Percentiles rank a stretch among this genome's conserved stretches.
Conservation (phyloP, 495 filamentous ascomycete species). For the Pyrenula aspistea region DNA sequence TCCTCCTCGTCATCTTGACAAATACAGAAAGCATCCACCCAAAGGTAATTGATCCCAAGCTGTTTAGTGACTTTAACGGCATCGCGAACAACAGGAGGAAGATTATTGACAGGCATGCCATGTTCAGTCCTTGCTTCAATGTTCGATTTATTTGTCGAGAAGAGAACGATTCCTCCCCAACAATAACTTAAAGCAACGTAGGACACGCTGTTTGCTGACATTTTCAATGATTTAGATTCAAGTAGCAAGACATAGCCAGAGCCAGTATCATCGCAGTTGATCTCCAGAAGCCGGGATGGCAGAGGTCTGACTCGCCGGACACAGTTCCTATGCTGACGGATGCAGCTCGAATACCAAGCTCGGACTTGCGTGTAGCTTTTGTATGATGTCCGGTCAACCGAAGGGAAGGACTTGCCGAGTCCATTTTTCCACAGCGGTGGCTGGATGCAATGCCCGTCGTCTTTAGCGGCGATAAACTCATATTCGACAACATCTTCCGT, state of each 20-base stretch:
- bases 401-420: not conserved
- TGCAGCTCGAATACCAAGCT: not conserved
- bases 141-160: not conserved
- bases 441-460: not conserved
- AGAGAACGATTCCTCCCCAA: conserved; percentile 1
- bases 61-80: conserved; percentile 2
- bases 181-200: conserved; percentile 5
- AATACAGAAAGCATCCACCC: conserved; percentile 6
- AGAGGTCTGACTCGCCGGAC: not conserved
- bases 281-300: not conserved
- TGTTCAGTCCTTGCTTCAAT: not conserved
- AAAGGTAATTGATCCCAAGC: conserved; percentile 3
- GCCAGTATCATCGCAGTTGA: not conserved
- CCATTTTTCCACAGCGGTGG: not conserved
- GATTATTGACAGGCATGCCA: not conserved
- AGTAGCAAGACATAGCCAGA: not conserved
- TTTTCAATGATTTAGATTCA: not conserved
- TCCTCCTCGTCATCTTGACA: conserved; percentile 5
- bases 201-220: not conserved
- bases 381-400: not conserved
- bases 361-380: not conserved
- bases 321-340: not conserved
- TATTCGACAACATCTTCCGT: not conserved
- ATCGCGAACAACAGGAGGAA: conserved; percentile 4
- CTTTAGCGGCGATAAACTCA: not conserved